A percentile compares a stretch with the other conserved stretches of the same genome.
Evolutionary conservation across 2,329 filamentous ascomycete genomes (phyloP).

Genomic region (Colletotrichum simmondsii): DNA sequence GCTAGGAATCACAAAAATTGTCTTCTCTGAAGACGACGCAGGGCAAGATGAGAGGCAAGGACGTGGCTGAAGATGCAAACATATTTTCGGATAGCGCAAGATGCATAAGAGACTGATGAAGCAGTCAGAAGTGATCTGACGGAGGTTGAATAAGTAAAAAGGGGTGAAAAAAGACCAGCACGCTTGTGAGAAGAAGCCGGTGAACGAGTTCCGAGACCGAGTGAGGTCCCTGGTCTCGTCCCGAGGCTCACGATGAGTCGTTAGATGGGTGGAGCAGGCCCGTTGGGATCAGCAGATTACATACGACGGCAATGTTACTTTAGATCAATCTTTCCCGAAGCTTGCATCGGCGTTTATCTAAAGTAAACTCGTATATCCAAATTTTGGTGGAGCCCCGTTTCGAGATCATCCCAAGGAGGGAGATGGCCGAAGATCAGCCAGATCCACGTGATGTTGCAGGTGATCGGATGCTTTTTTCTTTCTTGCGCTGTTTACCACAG

Average conservation of each 20-base stretch:
- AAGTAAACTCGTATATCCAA: slow-evolving; percentile 31
- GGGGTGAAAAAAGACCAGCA: neutral
- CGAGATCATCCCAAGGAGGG: slow-evolving; percentile 33
- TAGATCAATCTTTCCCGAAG: slow-evolving; percentile 27
- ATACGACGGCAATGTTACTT: slow-evolving; percentile 14
- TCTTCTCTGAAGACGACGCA: neutral
- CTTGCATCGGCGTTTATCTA: slow-evolving; percentile 32
- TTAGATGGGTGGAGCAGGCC: slow-evolving; percentile 19
- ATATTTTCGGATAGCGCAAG: neutral
- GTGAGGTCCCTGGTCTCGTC: neutral
- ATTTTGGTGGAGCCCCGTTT: slow-evolving; percentile 30
- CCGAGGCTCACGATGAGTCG: neutral
- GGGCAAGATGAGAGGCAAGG: neutral
- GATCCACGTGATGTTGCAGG: slow-evolving; percentile 25
- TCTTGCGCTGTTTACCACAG: neutral
- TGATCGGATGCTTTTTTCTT: slow-evolving; percentile 3
- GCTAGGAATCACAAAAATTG: neutral
- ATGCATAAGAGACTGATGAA: neutral
- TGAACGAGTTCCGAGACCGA: neutral
- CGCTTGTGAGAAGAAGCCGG: neutral
- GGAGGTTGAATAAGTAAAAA: neutral
- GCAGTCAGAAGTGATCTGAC: neutral
- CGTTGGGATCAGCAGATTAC: slow-evolving; percentile 29
- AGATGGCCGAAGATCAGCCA: slow-evolving; percentile 18
- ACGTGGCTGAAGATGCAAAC: neutral